A percentile compares a stretch with the other conserved stretches of the same genome.
phyloP scores from a whole-genome alignment of 345 rosid genomes.

The Turnera subulata region DNA sequence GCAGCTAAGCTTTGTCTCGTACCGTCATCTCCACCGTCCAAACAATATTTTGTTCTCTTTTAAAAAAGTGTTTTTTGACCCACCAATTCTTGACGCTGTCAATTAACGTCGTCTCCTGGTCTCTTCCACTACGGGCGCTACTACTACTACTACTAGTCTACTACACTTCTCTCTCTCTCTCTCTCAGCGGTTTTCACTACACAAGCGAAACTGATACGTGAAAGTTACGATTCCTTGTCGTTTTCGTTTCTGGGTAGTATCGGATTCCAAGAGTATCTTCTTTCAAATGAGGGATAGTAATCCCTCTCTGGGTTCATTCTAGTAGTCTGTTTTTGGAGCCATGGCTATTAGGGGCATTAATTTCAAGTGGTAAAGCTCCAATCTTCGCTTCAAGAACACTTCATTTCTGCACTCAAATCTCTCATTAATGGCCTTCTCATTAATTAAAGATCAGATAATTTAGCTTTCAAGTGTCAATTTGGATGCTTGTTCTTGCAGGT shows the following conservation, averaged over 20 bases:
- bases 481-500: slow-evolving; percentile 49
- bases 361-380: slow-evolving; percentile 78
- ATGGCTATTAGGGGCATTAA: slow-evolving; percentile 92
- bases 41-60: too few species aligned
- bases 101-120: not conserved
- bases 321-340: not conserved
- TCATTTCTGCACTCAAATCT: too few species aligned
- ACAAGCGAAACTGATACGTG: not conserved
- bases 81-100: slow-evolving; percentile 9
- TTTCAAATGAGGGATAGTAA: not conserved
- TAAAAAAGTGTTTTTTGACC: not conserved
- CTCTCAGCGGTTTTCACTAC: not conserved
- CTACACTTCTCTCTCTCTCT: not conserved
- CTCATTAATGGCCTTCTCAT: too few species aligned
- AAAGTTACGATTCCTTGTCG: slow-evolving; percentile 12
- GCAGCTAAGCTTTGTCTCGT: not conserved
- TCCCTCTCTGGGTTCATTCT: not conserved
- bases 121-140: not conserved
- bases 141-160: accelerated
- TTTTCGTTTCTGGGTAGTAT: not conserved
- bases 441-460: too few species aligned
- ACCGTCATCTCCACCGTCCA: not conserved
- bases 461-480: not conserved
- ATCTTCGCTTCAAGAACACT: not conserved
- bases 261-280: slow-evolving; percentile 3